These are phyloP conservation scores for Sugiyamaella floridensis DNA, from an alignment of 805 yeast species.

Conservation along the genomic window DNA sequence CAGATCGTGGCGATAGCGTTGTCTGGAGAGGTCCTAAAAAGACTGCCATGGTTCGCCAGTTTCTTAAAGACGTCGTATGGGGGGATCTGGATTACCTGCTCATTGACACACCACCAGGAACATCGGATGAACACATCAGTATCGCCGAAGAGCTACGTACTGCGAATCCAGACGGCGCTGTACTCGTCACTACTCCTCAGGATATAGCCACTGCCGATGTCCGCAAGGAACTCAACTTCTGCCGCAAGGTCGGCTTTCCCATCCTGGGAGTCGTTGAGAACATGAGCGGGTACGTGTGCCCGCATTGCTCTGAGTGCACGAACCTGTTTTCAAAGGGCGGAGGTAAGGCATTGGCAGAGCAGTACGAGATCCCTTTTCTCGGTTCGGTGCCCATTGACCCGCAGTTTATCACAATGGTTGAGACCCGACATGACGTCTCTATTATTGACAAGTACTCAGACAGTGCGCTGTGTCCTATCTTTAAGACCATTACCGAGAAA, in stretches of 20 bases:
- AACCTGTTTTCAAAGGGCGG: constrained; percentile 93
- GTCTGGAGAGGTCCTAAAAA: constrained; percentile 99
- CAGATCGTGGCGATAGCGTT: constrained; percentile 79
- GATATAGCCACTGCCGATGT: constrained; percentile 91
- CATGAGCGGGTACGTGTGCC: constrained; percentile 96
- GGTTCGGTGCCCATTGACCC: constrained; percentile 96
- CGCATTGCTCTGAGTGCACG: constrained; percentile 80
- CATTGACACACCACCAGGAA: constrained; percentile 98
- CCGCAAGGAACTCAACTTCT: constrained; percentile 85
- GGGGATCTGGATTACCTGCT: constrained; percentile 67
- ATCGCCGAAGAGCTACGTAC: constrained; percentile 80
- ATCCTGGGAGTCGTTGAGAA: constrained; percentile 88
- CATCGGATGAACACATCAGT: constrained; percentile 96
- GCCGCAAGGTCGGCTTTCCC: constrained; percentile 72
- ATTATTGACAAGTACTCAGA: constrained; percentile 23
- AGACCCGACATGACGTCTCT: constrained; percentile 34
- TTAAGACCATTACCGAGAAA: constrained; percentile 25
- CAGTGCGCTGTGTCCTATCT: constrained; percentile 38
- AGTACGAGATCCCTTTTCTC: constrained; percentile 56
- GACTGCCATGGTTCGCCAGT: constrained; percentile 95
- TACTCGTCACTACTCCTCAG: constrained; percentile 95
- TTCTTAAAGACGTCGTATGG: constrained; percentile 87
- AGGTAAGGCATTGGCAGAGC: constrained; percentile 63
- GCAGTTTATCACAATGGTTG: constrained; percentile 80
- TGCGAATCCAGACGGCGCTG: constrained; percentile 80